Evolutionary conservation across 805 yeast species (phyloP).

Genomic region (Jamesozyma piceae): DNA sequence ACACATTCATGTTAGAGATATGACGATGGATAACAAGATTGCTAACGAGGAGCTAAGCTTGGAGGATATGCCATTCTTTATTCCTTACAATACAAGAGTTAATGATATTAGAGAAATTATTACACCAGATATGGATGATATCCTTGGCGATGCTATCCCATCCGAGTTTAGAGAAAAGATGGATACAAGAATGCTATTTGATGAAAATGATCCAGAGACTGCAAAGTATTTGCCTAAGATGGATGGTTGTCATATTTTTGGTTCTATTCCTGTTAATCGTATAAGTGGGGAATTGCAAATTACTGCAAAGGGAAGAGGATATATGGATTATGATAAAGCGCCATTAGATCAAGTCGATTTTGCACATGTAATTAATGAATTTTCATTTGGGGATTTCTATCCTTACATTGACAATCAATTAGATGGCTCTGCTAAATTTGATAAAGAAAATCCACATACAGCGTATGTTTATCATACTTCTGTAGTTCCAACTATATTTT

Average conservation of each 20-base stretch:
- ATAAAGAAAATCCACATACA: slow-evolving; percentile 40
- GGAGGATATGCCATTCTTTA: slow-evolving; percentile 51
- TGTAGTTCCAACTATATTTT: slow-evolving; percentile 76
- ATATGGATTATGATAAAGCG: slow-evolving; percentile 36
- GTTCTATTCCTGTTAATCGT: slow-evolving; percentile 73
- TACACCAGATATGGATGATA: slow-evolving; percentile 58
- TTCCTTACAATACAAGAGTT: slow-evolving; percentile 42
- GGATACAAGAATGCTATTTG: slow-evolving; percentile 25
- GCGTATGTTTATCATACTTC: slow-evolving; percentile 58
- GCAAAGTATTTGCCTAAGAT: slow-evolving; percentile 42
- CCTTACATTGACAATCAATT: slow-evolving; percentile 85
- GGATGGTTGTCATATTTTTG: slow-evolving; percentile 78
- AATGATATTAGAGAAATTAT: slow-evolving; percentile 38
- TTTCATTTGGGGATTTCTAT: slow-evolving; percentile 83
- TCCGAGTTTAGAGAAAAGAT: slow-evolving; percentile 50
- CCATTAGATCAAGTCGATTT: slow-evolving; percentile 54
- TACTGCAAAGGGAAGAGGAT: slow-evolving; percentile 66
- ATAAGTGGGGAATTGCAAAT: slow-evolving; percentile 82
- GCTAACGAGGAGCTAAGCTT: slow-evolving; percentile 69
- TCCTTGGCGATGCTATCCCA: slow-evolving; percentile 53
- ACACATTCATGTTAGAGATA: slow-evolving; percentile 68
- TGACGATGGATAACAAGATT: slow-evolving; percentile 64
- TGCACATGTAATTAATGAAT: slow-evolving; percentile 75
- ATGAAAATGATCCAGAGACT: slow-evolving; percentile 11
- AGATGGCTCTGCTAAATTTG: slow-evolving; percentile 56